Percentiles rank a stretch among this genome's conserved stretches.
Conservation (phyloP, 768 basidiomycete genomes). For the Xanthoconium purpureum region DNA sequence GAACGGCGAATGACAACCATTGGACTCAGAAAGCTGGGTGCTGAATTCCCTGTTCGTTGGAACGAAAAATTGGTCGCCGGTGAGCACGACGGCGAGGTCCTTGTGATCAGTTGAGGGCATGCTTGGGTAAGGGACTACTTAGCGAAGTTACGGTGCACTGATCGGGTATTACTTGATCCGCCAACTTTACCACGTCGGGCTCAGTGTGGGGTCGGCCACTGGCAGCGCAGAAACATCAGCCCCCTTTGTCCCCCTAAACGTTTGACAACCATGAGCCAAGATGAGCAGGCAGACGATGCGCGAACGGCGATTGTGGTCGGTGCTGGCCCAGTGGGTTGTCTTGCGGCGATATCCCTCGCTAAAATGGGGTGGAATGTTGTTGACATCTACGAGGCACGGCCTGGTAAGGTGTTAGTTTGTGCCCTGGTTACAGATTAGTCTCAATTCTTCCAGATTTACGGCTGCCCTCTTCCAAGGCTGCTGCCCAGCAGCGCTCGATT, state of each 20-base stretch:
- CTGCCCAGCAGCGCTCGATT: conserved; percentile 80
- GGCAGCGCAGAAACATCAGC: background rate
- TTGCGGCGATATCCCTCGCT: conserved; percentile 81
- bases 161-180: conserved; percentile 17
- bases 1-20: conserved; percentile 35
- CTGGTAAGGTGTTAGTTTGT: conserved; percentile 47
- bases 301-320: conserved; percentile 71
- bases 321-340: conserved; percentile 93
- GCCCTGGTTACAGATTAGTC: conserved; percentile 11
- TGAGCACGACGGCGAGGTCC: conserved; percentile 31
- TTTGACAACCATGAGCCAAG: conserved; percentile 14
- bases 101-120: conserved; percentile 16
- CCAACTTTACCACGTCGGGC: conserved; percentile 14
- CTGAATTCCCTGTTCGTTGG: conserved; percentile 54
- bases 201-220: background rate
- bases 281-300: background rate
- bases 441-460: conserved; percentile 58
- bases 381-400: conserved; percentile 72
- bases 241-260: background rate
- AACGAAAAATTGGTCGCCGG: conserved; percentile 53
- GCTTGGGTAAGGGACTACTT: background rate
- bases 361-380: conserved; percentile 85
- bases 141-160: background rate
- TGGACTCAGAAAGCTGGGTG: conserved; percentile 36
- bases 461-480: conserved; percentile 62